Evolutionary conservation across 1,284 basidiomycete genomes (phyloP).

Genomic region (Ganoderma sp.): DNA sequence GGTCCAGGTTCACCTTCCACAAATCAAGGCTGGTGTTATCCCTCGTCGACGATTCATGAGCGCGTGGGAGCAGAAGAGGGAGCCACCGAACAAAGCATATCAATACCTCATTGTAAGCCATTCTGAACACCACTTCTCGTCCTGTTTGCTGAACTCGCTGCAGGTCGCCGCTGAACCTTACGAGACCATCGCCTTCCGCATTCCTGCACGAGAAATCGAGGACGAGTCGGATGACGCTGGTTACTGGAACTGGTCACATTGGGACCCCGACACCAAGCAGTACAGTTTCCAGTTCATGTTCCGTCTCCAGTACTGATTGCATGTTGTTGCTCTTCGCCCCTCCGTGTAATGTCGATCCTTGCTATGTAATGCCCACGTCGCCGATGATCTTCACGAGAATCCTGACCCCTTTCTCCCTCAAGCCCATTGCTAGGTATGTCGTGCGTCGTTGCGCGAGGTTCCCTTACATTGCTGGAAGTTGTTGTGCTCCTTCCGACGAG

Average conservation of each 20-base stretch:
- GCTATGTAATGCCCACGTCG: background rate
- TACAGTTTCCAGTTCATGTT: slow-evolving; percentile 97
- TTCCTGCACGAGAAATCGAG: slow-evolving; percentile 97
- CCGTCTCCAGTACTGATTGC: slow-evolving; percentile 62
- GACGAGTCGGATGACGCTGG: slow-evolving; percentile 90
- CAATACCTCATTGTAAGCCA: slow-evolving; percentile 93
- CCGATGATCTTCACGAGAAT: background rate
- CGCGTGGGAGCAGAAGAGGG: slow-evolving; percentile 96
- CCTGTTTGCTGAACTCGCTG: slow-evolving; percentile 15
- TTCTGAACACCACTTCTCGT: slow-evolving; percentile 11
- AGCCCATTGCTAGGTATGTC: background rate
- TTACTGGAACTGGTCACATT: slow-evolving; percentile 95
- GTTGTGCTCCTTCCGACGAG: background rate
- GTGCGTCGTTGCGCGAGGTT: background rate
- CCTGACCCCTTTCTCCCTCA: background rate
- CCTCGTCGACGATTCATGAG: slow-evolving; percentile 97
- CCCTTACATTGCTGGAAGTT: background rate
- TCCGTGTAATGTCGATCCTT: slow-evolving; percentile 14
- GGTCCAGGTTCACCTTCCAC: slow-evolving; percentile 95
- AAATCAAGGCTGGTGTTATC: slow-evolving; percentile 86
- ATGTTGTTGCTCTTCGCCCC: slow-evolving; percentile 23
- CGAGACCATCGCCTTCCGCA: slow-evolving; percentile 97
- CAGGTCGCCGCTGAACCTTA: slow-evolving; percentile 99
- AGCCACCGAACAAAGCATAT: slow-evolving; percentile 93
- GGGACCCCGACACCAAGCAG: slow-evolving; percentile 96